A percentile compares a stretch with the other conserved stretches of the same genome.
These are phyloP conservation scores for Phycomyces nitens DNA, from an alignment of 192 early-diverging fungal genomes.

Conservation along the genomic window DNA sequence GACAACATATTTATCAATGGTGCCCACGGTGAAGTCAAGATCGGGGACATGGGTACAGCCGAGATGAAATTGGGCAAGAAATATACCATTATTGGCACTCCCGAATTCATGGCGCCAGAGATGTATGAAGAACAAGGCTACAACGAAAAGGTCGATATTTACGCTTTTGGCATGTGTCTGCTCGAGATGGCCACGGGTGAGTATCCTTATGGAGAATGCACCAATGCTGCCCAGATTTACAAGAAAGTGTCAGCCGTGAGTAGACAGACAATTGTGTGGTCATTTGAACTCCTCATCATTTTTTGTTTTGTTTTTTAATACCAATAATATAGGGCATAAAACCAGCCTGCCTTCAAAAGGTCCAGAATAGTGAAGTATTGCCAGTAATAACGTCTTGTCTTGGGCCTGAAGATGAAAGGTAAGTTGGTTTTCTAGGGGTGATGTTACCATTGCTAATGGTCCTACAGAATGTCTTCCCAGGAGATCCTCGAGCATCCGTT, in stretches of 20 bases:
- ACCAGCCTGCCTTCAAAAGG: slow-evolving; percentile 59
- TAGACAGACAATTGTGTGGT: too few species aligned
- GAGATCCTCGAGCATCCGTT: slow-evolving; percentile 57
- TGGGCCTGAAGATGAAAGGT: slow-evolving; percentile 50
- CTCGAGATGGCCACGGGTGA: slow-evolving; percentile 75
- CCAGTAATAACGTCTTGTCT: slow-evolving; percentile 70
- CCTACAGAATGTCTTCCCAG: slow-evolving; percentile 44
- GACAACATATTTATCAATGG: slow-evolving; percentile 90
- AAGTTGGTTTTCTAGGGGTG: neutral
- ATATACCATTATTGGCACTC: slow-evolving; percentile 76
- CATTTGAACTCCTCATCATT: too few species aligned
- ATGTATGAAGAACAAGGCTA: slow-evolving; percentile 83
- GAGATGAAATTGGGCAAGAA: slow-evolving; percentile 85
- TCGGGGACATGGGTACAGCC: slow-evolving; percentile 84
- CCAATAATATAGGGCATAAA: slow-evolving; percentile 53
- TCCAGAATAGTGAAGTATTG: slow-evolving; percentile 60
- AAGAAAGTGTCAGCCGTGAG: slow-evolving; percentile 65
- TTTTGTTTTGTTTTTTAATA: neutral
- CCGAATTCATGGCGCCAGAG: slow-evolving; percentile 91
- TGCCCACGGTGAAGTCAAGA: slow-evolving; percentile 83
- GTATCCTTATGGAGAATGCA: slow-evolving; percentile 84
- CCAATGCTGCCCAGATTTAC: slow-evolving; percentile 82
- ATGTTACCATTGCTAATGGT: neutral
- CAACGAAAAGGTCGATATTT: slow-evolving; percentile 85
- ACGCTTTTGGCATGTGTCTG: slow-evolving; percentile 86